Percentiles rank a stretch among this genome's conserved stretches.
phyloP scores from a whole-genome alignment of 441 rosid genomes.

The Erodium chrysanthum region DNA sequence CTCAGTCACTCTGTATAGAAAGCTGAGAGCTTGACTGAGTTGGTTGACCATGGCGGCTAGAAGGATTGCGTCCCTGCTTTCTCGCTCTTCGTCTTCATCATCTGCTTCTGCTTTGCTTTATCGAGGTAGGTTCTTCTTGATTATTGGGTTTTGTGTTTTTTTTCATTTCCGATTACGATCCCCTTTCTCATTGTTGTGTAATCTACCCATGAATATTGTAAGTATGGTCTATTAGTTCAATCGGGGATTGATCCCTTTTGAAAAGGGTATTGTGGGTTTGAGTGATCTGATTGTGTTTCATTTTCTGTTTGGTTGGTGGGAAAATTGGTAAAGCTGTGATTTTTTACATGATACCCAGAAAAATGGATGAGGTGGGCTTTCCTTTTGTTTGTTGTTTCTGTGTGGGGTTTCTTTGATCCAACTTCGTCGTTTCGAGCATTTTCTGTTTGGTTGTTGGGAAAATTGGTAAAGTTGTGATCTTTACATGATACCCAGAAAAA shows the following conservation, averaged over 20 bases:
- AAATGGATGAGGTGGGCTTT: background rate
- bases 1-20: background rate
- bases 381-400: background rate
- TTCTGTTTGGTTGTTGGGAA: background rate
- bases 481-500: background rate
- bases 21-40: background rate
- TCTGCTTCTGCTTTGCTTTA: slow-evolving; percentile 27
- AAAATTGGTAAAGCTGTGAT: background rate
- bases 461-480: background rate
- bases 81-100: slow-evolving; percentile 34
- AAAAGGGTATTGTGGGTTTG: background rate
- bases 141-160: background rate
- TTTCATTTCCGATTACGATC: background rate
- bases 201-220: background rate
- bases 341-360: background rate
- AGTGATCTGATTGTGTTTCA: background rate
- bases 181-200: background rate
- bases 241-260: too few relatives aligned
- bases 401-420: background rate
- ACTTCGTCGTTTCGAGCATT: background rate
- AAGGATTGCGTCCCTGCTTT: slow-evolving; percentile 52
- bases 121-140: slow-evolving; percentile 18
- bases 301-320: background rate
- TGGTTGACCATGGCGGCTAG: slow-evolving; percentile 51
- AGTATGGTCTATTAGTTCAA: background rate